Evolutionary conservation across 139 green algal species (phyloP), one percentile per base, ranked within the genome.

Genomic region (Asterochloris erici): DNA sequence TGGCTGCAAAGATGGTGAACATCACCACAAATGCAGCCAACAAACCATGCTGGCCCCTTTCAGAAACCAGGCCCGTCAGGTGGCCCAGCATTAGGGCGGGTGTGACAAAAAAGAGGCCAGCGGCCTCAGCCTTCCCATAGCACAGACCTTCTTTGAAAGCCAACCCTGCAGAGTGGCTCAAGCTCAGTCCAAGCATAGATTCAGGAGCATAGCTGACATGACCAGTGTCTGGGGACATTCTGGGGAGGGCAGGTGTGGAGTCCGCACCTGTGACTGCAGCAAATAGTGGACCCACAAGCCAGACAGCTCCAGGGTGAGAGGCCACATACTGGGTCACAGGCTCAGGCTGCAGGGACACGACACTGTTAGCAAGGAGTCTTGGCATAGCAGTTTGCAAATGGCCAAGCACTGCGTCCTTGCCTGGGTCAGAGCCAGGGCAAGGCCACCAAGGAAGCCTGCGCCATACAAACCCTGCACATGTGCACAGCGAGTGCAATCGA

Each of bases 271-370:
- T 98, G 61, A 98, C 79, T 0, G 95, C 85, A 4, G 96, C 96
- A 88, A 98, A 98, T 1, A 95, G 75, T 0, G 96, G 96, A 12
- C 96, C 96, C 0, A 99, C 91, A 0, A 94, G 82, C 95, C 95
- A 98, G 0, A 98, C 84, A 14, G 85, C 86, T 14, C 74, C 61
- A 0, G 91, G 91, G 83, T 99, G 87, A 23, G 38, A 26, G 23
- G 70, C 83, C 19, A 86, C 78, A 77, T 86, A 86, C 28, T 79
- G 28, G 29, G 83, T 54, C 77, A 86, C 76, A 26, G 76, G 24
- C 61, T 80, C 54, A 54, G 38, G 38, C 38, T 54, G 38, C 38
- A 71, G 66, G 66, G 66, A 21, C 66, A 71, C 19, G 17, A 71
- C 9, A 2, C 17, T 26, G 1, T 71, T 24, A 9, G 10, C 66